Evolutionary conservation across 192 early-diverging fungal species (phyloP).

Genomic region (Chytriomyces sp.): DNA sequence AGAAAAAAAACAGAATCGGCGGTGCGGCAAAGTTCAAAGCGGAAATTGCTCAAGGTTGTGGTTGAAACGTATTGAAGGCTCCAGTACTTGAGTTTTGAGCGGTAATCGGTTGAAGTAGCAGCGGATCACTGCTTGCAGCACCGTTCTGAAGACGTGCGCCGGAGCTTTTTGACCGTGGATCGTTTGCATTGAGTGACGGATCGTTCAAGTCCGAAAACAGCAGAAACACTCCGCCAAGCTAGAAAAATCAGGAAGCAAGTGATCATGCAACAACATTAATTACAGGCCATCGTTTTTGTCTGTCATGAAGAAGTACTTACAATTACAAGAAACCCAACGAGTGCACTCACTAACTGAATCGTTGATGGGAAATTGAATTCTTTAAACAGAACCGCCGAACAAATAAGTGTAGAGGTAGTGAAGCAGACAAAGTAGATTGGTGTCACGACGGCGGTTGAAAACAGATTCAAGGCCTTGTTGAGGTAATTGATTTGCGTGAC

Average conservation of each 20-base stretch:
- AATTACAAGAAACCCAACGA: conserved; percentile 58
- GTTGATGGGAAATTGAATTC: conserved; percentile 79
- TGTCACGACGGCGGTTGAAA: conserved; percentile 76
- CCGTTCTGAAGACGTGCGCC: too few species aligned
- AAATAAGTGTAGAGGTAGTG: conserved; percentile 90
- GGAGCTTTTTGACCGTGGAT: not conserved
- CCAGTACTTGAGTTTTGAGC: too few species aligned
- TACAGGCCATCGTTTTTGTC: not conserved
- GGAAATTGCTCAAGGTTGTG: too few species aligned
- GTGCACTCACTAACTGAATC: conserved; percentile 34
- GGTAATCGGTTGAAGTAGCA: too few species aligned
- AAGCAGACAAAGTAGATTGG: conserved; percentile 96
- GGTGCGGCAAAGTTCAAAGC: too few species aligned
- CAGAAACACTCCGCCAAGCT: conserved; percentile 57
- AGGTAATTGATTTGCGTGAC: conserved; percentile 98
- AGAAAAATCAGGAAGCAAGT: not conserved
- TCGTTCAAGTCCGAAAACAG: conserved; percentile 48
- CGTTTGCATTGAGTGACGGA: not conserved
- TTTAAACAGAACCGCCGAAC: conserved; percentile 86
- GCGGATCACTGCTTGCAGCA: too few species aligned
- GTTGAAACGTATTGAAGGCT: too few species aligned
- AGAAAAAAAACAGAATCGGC: too few species aligned
- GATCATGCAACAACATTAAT: not conserved
- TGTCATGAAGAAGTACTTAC: conserved; percentile 32
- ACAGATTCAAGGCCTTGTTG: conserved; percentile 93